Evolutionary conservation across 139 green algal genomes (phyloP), one percentile per base, ranked within the genome.

Genomic region (Eudorina sp.): DNA sequence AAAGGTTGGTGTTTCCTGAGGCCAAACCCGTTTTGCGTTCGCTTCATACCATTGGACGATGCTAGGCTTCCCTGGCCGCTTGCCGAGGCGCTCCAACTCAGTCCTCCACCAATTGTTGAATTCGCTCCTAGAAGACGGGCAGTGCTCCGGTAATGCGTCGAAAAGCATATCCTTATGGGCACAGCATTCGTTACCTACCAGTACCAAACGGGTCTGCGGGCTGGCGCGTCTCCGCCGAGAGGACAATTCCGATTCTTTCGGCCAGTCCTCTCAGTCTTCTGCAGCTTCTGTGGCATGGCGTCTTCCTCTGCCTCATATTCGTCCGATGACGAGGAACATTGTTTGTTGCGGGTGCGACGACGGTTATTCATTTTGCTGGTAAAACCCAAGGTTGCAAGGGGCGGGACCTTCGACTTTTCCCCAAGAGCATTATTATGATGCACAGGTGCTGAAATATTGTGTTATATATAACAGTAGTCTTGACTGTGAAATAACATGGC

Each of bases 41-140:
- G 31, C 4, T 7, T 66, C 38, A 38, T 83, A 83, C 75, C 75
- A 83, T 0, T 40, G 18, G 4, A 58, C 2, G 16, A 66, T 83
- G 4, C 19, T 40, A 3, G 19, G 14, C 48, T 66, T 83, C 6
- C 46, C n/a, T 3, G 75, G 75, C 13, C 75, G 48, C 46, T 83
- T 83, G n/a, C 31, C 31, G 1, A 36, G 46, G 38, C 75, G 75
- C 2, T 66, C 48, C 23, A 83, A 31, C 31, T 68, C 48, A 0
- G 21, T 5, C 19, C 73, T 53, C 73, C 41, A 79, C 70, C 70
- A 79, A 25, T 55, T 4, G 25, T 79, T 79, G 41, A 79, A 79
- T 7, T 55, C 41, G 27, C 21, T 38, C 70, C 70, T 58, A 41
- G 29, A 2, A 69, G 11, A n/a, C n/a, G n/a, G n/a, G n/a, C n/a